These are phyloP conservation scores for Medicago lupulina DNA, from an alignment of 306 rosid species.

Conservation along the genomic window DNA sequence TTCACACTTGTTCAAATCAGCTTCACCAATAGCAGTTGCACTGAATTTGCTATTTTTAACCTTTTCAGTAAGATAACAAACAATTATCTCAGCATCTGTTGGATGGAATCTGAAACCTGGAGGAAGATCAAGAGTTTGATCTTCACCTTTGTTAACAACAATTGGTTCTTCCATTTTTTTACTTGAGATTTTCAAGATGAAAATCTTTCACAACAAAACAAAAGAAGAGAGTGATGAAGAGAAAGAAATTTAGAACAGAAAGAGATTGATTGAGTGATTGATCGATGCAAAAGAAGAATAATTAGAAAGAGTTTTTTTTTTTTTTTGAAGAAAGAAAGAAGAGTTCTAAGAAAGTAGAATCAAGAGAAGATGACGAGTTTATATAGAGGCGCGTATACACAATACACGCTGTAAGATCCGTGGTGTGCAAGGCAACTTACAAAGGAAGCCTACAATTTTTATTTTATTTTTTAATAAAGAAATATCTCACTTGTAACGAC, in stretches of 20 bases:
- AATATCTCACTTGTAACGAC: neutral
- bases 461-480: neutral
- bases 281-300: slow-evolving; percentile 15
- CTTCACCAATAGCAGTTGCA: slow-evolving; percentile 86
- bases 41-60: slow-evolving; percentile 63
- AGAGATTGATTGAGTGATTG: neutral
- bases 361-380: slow-evolving; percentile 44
- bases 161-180: slow-evolving; percentile 58
- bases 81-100: slow-evolving; percentile 83
- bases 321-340: slow-evolving; percentile 14
- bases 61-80: slow-evolving; percentile 67
- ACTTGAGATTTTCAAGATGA: neutral
- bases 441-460: slow-evolving; percentile 53
- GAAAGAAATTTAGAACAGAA: neutral
- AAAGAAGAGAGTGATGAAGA: neutral
- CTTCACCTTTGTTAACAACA: slow-evolving; percentile 59
- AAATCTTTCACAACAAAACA: neutral
- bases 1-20: slow-evolving; percentile 88
- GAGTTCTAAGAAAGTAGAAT: slow-evolving; percentile 58
- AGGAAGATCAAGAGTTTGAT: slow-evolving; percentile 66
- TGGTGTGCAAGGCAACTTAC: slow-evolving; percentile 77
- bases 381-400: slow-evolving; percentile 51
- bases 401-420: slow-evolving; percentile 63
- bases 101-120: slow-evolving; percentile 98
- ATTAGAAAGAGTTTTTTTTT: slow-evolving; percentile 27